Conservation (phyloP, 2,329 filamentous ascomycete genomes). For the Phyllosticta paracitricarpa region DNA sequence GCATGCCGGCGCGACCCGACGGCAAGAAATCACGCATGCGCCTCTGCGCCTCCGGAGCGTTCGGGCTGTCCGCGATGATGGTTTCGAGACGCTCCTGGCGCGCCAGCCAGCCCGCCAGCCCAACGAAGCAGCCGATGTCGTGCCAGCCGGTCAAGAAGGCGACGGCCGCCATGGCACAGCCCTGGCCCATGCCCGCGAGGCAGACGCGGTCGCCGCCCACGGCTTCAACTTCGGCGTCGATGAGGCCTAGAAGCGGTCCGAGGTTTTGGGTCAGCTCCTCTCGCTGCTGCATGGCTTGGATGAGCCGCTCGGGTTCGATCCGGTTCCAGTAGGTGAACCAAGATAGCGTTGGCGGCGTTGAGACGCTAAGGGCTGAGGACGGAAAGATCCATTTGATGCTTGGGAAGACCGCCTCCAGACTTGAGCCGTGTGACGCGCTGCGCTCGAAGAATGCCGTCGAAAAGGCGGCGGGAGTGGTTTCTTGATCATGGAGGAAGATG, state of each 20-base stretch:
- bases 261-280: background rate
- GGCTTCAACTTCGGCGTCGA: background rate
- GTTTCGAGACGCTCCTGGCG: background rate
- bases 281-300: background rate
- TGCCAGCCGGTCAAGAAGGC: background rate
- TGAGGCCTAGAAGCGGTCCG: background rate
- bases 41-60: background rate
- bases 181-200: background rate
- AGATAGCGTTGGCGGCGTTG: background rate
- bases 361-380: too few species aligned
- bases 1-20: background rate
- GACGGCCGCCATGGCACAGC: background rate
- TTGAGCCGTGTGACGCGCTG: background rate
- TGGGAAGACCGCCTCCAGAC: background rate
- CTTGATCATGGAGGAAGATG: background rate
- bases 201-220: background rate
- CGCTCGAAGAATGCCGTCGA: background rate
- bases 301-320: background rate
- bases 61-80: background rate
- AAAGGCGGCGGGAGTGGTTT: background rate
- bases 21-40: background rate
- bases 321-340: background rate
- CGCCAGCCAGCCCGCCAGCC: background rate
- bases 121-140: background rate
- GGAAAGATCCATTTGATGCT: background rate